Conservation (phyloP, 2,329 filamentous ascomycete species). For the Raffaelea albimanens region DNA sequence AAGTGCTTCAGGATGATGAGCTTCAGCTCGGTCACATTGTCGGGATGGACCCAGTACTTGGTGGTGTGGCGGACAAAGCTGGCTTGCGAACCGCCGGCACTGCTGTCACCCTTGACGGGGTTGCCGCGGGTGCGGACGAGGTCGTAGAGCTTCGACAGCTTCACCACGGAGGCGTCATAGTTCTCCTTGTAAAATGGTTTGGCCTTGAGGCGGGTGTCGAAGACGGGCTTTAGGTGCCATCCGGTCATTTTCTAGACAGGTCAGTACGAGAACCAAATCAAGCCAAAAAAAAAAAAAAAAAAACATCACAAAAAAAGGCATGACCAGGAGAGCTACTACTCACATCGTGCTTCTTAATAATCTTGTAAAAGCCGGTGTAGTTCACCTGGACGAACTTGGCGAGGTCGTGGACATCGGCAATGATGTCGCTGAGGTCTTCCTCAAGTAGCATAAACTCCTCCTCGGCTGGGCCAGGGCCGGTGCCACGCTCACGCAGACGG, state of each 20-base stretch:
- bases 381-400: slow-evolving; percentile 98
- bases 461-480: slow-evolving; percentile 58
- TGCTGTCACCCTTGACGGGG: slow-evolving; percentile 82
- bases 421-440: slow-evolving; percentile 93
- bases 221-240: slow-evolving; percentile 92
- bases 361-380: slow-evolving; percentile 99
- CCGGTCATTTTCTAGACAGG: slow-evolving; percentile 71
- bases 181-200: slow-evolving; percentile 99
- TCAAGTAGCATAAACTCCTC: slow-evolving; percentile 92
- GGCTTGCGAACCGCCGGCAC: slow-evolving; percentile 84
- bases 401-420: slow-evolving; percentile 94
- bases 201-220: slow-evolving; percentile 84
- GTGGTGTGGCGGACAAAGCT: slow-evolving; percentile 96
- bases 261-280: neutral
- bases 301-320: neutral
- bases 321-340: slow-evolving; percentile 21
- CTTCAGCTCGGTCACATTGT: slow-evolving; percentile 97
- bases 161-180: slow-evolving; percentile 91
- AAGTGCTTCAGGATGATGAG: slow-evolving; percentile 96
- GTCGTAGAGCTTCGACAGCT: slow-evolving; percentile 92
- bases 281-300: neutral
- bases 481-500: slow-evolving; percentile 55
- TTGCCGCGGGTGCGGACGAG: slow-evolving; percentile 87
- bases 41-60: slow-evolving; percentile 98
- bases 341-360: slow-evolving; percentile 99